Evolutionary conservation across 2,329 filamentous ascomycete species (phyloP), one percentile per base, ranked within the genome.

Genomic region (Fusarium citri): DNA sequence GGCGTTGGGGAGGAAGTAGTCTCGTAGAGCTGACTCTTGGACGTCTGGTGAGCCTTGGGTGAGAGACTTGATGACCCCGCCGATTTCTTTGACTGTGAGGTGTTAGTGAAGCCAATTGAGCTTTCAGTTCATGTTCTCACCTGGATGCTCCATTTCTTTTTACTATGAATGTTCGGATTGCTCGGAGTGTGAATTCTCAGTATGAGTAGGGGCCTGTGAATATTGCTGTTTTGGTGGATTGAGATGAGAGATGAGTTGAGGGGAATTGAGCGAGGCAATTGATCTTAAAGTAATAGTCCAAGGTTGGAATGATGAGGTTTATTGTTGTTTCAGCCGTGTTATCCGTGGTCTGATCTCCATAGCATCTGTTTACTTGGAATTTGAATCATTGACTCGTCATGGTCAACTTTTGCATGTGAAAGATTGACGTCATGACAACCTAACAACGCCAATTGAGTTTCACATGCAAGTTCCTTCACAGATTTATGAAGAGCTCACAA

Each of bases 1-100:
- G 11, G 92, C 92, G 74, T 91, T 83, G 12, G 86, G 86, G 0
- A 90, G 88, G 79, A 94, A 97, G 81, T 92, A 94, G n/a, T 82
- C 84, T 60, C 92, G 84, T 25, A 97, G 83, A 0, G 91, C 84
- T 6, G 84, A 81, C 58, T 85, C 81, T 78, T 97, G 94, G 34
- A 91, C 81, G 2, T 86, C 83, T 0, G 91, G 90, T 1, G 86
- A 85, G 47, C 91, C 89, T 76, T 91, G 88, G 42, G 88, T 90
- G 61, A 97, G 86, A 37, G 86, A 82, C 62, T 85, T 85, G 78
- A 97, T 92, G 55, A 97, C 84, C 14, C 79, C 78, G 23, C 83
- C 76, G 71, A 95, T 91, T 66, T 97, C 90, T 55, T 78, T 80
- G 55, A 83, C 84, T 83, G 73, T 12, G 7, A 16, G 6, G n/a